These are phyloP conservation scores for Fagopyrum homotropicum DNA, from an alignment of 148 eudicot genomes.

Conservation along the genomic window DNA sequence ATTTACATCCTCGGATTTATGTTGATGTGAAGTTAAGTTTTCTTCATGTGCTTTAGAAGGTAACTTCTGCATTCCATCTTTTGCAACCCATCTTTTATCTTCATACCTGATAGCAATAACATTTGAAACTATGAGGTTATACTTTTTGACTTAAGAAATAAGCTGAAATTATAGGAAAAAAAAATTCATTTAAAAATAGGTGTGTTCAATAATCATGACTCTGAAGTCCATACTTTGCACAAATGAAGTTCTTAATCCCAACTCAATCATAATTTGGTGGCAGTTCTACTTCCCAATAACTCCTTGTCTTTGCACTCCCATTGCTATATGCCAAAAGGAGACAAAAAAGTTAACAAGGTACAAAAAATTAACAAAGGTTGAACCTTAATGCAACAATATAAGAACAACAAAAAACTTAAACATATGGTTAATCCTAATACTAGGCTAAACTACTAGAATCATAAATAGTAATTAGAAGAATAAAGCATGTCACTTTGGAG, in stretches of 20 bases:
- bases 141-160: neutral
- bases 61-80: conserved; percentile 48
- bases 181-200: neutral
- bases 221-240: conserved; percentile 38
- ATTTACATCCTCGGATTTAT: conserved; percentile 49
- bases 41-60: conserved; percentile 56
- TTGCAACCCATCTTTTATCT: conserved; percentile 87
- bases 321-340: conserved; percentile 24
- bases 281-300: conserved; percentile 63
- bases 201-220: neutral
- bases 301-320: conserved; percentile 59
- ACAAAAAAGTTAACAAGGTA: neutral
- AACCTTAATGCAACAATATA: neutral
- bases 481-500: neutral
- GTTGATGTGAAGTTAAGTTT: conserved; percentile 47
- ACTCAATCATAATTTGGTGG: conserved; percentile 33
- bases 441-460: neutral
- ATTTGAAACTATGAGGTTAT: neutral
- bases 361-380: neutral
- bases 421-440: neutral
- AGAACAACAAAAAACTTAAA: neutral
- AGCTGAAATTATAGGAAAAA: neutral
- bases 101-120: conserved; percentile 55
- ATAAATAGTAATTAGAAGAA: neutral
- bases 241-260: conserved; percentile 42